Conservation (phyloP, 2,329 filamentous ascomycete species). For the Xenoacremonium recifei region DNA sequence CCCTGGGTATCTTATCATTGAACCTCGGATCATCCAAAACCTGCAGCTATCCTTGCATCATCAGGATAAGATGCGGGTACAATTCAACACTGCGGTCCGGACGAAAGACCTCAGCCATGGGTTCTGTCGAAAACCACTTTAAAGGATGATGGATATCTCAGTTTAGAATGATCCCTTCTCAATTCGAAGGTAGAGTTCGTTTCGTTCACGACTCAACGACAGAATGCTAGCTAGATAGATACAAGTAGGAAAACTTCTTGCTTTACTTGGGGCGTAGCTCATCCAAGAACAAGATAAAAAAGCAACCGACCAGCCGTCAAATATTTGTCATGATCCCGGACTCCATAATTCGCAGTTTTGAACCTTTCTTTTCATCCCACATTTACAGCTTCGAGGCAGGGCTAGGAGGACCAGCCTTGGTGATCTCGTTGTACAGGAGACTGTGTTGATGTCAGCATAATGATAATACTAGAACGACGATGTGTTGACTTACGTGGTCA, state of each 20-base stretch:
- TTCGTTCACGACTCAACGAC: not conserved
- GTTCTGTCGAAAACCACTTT: no score
- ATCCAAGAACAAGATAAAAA: not conserved
- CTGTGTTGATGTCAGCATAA: constrained; percentile 39
- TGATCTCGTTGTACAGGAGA: constrained; percentile 85
- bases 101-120: no score
- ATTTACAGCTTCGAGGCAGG: constrained; percentile 64
- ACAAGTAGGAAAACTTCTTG: not conserved
- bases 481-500: constrained; percentile 69
- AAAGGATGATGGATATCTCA: no score
- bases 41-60: no score
- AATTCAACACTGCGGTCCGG: no score
- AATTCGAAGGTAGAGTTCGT: not conserved
- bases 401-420: constrained; percentile 61
- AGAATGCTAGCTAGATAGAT: not conserved
- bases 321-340: not conserved
- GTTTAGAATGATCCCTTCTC: no score
- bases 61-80: no score
- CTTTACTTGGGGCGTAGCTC: not conserved
- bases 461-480: not conserved
- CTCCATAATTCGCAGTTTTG: not conserved
- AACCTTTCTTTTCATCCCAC: constrained; percentile 4
- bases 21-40: no score
- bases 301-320: not conserved
- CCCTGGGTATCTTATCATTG: no score